Percentiles rank a stretch among this genome's conserved stretches.
Conservation (phyloP, 352 stramenopile genomes). For the Phytophthora colocasiae region DNA sequence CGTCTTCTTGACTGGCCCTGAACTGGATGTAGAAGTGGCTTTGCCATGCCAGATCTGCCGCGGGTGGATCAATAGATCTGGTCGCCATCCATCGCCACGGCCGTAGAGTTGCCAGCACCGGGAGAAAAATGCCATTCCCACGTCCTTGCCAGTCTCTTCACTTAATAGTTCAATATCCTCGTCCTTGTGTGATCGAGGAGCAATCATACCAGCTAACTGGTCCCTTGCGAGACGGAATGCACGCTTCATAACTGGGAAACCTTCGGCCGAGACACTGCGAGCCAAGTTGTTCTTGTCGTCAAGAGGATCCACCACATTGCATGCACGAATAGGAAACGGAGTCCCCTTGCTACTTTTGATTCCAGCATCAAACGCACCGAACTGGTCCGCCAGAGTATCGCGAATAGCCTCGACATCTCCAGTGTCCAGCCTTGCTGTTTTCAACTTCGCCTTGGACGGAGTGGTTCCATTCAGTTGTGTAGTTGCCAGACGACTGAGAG, state of each 20-base stretch:
- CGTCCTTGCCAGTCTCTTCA: conserved; percentile 39
- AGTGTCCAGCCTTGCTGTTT: conserved; percentile 38
- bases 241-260: conserved; percentile 76
- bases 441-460: conserved; percentile 19
- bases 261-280: conserved; percentile 76
- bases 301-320: conserved; percentile 91
- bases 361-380: conserved; percentile 56
- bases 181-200: conserved; percentile 24
- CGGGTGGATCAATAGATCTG: conserved; percentile 81
- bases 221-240: conserved; percentile 69
- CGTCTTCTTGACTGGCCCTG: conserved; percentile 28
- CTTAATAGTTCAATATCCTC: conserved; percentile 29
- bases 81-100: conserved; percentile 77
- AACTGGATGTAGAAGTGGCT: conserved; percentile 24
- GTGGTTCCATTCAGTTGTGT: conserved; percentile 42
- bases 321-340: conserved; percentile 77
- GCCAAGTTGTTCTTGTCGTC: conserved; percentile 90
- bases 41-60: conserved; percentile 74
- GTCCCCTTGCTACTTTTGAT: conserved; percentile 23
- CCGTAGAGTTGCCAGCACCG: conserved; percentile 73
- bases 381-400: conserved; percentile 58
- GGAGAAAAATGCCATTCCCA: conserved; percentile 53
- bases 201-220: conserved; percentile 52
- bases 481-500: conserved; percentile 59
- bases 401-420: conserved; percentile 64